phyloP scores from a whole-genome alignment of 345 rosid genomes.

The Aquilaria malaccensis region DNA sequence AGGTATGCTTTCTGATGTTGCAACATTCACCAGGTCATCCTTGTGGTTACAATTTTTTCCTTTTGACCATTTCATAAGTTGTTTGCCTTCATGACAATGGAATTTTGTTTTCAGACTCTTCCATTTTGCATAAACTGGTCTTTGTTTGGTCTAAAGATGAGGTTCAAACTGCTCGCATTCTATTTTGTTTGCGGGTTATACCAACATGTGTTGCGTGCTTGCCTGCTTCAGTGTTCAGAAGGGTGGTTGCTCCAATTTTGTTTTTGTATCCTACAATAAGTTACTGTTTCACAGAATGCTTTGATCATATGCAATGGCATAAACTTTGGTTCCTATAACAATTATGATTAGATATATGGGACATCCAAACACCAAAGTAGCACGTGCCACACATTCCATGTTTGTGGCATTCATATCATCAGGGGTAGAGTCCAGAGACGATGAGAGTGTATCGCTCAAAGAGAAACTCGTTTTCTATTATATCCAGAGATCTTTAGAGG shows the following conservation, averaged over 20 bases:
- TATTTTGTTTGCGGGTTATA: slow-evolving; percentile 81
- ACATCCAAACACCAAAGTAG: slow-evolving; percentile 77
- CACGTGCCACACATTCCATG: slow-evolving; percentile 75
- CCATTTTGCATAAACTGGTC: slow-evolving; percentile 31
- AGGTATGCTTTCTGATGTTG: slow-evolving; percentile 34
- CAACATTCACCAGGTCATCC: not conserved
- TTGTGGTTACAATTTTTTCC: not conserved
- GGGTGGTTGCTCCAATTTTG: slow-evolving; percentile 72
- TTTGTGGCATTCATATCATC: slow-evolving; percentile 71
- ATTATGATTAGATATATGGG: slow-evolving; percentile 58
- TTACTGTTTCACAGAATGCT: slow-evolving; percentile 1
- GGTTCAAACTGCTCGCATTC: slow-evolving; percentile 83
- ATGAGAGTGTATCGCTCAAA: slow-evolving; percentile 49
- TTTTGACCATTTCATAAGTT: slow-evolving; percentile 11
- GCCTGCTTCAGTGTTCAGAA: slow-evolving; percentile 51
- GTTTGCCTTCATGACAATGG: slow-evolving; percentile 9
- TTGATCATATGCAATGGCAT: not conserved
- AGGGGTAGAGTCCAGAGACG: slow-evolving; percentile 45
- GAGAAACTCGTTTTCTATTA: slow-evolving; percentile 85
- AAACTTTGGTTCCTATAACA: slow-evolving; percentile 37
- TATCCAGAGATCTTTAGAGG: slow-evolving; percentile 78
- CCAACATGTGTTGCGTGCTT: slow-evolving; percentile 75
- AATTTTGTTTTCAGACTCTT: slow-evolving; percentile 25
- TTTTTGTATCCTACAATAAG: slow-evolving; percentile 72
- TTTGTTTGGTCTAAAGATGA: slow-evolving; percentile 84